Evolutionary conservation across 495 filamentous ascomycete genomes (phyloP).

Genomic region (Aspergillus bridgeri): DNA sequence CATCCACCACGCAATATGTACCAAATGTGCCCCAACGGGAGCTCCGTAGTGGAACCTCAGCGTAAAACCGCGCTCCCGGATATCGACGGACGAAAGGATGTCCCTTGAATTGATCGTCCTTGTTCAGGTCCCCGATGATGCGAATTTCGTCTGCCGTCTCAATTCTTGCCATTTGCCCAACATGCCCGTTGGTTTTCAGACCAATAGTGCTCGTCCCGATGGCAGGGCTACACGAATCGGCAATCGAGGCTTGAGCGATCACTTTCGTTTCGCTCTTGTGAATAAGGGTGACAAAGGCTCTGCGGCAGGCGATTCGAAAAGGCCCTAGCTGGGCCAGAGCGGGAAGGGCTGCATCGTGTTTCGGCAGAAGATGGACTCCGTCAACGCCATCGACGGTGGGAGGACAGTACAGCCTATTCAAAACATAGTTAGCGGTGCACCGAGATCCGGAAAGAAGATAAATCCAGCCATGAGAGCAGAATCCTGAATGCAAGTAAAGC

Average conservation of each 20-base stretch:
- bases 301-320: slow-evolving; percentile 47
- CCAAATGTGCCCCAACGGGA: slow-evolving; percentile 57
- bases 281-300: slow-evolving; percentile 54
- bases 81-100: slow-evolving; percentile 33
- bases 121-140: slow-evolving; percentile 44
- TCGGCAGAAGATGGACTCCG: background rate
- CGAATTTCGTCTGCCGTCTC: slow-evolving; percentile 24
- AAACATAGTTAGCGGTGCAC: background rate
- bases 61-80: slow-evolving; percentile 53
- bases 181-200: slow-evolving; percentile 15
- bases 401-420: slow-evolving; percentile 6
- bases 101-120: slow-evolving; percentile 39
- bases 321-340: slow-evolving; percentile 61
- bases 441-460: background rate
- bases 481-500: background rate
- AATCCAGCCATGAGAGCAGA: background rate
- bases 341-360: slow-evolving; percentile 47
- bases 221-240: background rate
- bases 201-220: slow-evolving; percentile 24
- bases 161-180: background rate
- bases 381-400: background rate
- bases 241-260: slow-evolving; percentile 54
- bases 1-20: slow-evolving; percentile 57
- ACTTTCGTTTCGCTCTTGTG: slow-evolving; percentile 51
- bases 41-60: slow-evolving; percentile 57